Conservation (phyloP, 495 filamentous ascomycete species). For the Letharia lupina region DNA sequence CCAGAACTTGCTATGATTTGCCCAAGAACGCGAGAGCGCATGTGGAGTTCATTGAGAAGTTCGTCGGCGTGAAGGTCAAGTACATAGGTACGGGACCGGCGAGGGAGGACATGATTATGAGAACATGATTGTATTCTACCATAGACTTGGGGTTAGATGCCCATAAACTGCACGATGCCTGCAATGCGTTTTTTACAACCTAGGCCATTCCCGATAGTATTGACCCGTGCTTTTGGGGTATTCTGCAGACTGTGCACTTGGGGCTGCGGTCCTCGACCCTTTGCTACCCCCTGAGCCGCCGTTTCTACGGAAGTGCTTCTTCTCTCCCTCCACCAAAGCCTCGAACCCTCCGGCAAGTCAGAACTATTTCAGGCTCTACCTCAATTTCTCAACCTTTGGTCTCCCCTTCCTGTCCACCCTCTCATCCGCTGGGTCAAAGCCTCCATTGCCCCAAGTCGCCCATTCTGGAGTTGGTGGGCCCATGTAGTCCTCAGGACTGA, state of each 20-base stretch:
- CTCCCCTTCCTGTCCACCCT: slow-evolving; percentile 75
- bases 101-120: slow-evolving; percentile 42
- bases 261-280: neutral
- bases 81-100: slow-evolving; percentile 75
- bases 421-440: slow-evolving; percentile 84
- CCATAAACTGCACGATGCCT: no score
- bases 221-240: neutral
- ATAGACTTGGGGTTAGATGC: neutral
- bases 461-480: slow-evolving; percentile 75
- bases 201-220: no score
- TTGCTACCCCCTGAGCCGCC: no score
- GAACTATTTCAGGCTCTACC: neutral
- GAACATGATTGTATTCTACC: neutral
- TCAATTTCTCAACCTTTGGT: slow-evolving; percentile 4
- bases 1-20: slow-evolving; percentile 54
- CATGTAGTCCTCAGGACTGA: slow-evolving; percentile 85
- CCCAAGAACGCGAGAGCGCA: slow-evolving; percentile 70
- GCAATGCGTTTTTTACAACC: no score
- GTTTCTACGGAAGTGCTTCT: neutral
- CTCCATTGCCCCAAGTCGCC: slow-evolving; percentile 90
- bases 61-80: slow-evolving; percentile 60
- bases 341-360: neutral
- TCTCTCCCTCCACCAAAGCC: no score
- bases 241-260: neutral
- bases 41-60: slow-evolving; percentile 68